These are phyloP conservation scores for Hyphodiscus hymeniophilus DNA, from an alignment of 495 filamentous ascomycete species.

Conservation along the genomic window DNA sequence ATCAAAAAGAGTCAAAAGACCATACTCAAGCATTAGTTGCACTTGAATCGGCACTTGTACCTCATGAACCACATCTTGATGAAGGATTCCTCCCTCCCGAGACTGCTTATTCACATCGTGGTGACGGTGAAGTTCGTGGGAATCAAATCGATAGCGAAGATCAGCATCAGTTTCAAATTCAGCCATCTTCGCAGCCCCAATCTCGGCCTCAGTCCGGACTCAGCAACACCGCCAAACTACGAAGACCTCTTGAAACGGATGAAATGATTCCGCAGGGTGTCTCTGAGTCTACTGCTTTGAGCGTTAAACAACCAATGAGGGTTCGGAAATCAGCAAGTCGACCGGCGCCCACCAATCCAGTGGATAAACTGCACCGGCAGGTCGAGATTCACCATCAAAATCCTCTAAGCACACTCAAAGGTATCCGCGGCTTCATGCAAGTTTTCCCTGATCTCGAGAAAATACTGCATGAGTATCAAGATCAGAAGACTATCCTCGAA, in stretches of 20 bases:
- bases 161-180: conserved; percentile 1
- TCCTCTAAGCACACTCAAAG: neutral
- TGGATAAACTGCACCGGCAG: neutral
- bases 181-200: neutral
- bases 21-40: neutral
- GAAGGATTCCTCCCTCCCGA: too few species aligned
- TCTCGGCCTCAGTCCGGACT: conserved; percentile 3
- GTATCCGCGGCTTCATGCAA: neutral
- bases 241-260: conserved; percentile 1
- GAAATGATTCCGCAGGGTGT: neutral
- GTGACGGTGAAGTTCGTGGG: too few species aligned
- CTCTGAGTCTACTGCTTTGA: neutral
- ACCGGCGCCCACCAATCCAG: neutral
- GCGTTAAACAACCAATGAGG: neutral
- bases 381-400: neutral
- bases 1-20: too few species aligned
- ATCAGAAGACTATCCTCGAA: conserved; percentile 1
- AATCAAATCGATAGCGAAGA: neutral
- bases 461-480: neutral
- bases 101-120: too few species aligned
- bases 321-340: conserved; percentile 2
- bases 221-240: conserved; percentile 1
- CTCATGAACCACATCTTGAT: too few species aligned
- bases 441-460: neutral
- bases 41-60: too few species aligned